Evolutionary conservation across 768 basidiomycete genomes (phyloP).

Genomic region (Dentipellis fragilis): DNA sequence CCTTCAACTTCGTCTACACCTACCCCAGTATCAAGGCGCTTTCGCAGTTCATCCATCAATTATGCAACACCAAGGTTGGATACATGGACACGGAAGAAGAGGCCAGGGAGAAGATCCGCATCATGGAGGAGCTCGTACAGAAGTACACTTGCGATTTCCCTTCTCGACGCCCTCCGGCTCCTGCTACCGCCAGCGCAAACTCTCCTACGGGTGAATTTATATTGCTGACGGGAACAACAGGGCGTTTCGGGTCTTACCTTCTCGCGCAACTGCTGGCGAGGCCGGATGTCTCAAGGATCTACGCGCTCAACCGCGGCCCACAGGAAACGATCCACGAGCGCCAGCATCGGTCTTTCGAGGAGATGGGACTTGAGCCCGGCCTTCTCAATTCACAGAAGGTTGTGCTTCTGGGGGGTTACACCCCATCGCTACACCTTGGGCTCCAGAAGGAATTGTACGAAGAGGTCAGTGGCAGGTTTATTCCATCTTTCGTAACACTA

Average conservation of each 20-base stretch:
- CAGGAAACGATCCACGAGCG: background rate
- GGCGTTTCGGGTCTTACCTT: background rate
- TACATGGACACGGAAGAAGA: background rate
- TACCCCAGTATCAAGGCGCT: slow-evolving; percentile 15
- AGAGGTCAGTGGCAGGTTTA: background rate
- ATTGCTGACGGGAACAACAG: background rate
- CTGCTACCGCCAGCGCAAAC: background rate
- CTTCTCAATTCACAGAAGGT: background rate
- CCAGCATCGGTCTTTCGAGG: background rate
- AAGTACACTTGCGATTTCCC: background rate
- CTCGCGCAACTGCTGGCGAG: background rate
- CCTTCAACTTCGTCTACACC: slow-evolving; percentile 2
- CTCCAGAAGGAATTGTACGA: background rate
- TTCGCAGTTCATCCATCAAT: slow-evolving; percentile 2
- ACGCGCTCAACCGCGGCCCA: background rate
- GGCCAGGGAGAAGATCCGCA: background rate
- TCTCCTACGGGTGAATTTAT: background rate
- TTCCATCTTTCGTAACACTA: background rate
- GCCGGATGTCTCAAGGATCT: background rate
- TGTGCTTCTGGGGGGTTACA: background rate
- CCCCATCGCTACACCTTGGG: background rate
- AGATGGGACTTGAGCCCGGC: background rate
- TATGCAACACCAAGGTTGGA: background rate
- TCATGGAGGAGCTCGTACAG: background rate
- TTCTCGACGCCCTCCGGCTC: background rate